Percentiles rank a stretch among this genome's conserved stretches.
phyloP scores from a whole-genome alignment of 1,139 yeast species.

The Pneumocystis canis region DNA sequence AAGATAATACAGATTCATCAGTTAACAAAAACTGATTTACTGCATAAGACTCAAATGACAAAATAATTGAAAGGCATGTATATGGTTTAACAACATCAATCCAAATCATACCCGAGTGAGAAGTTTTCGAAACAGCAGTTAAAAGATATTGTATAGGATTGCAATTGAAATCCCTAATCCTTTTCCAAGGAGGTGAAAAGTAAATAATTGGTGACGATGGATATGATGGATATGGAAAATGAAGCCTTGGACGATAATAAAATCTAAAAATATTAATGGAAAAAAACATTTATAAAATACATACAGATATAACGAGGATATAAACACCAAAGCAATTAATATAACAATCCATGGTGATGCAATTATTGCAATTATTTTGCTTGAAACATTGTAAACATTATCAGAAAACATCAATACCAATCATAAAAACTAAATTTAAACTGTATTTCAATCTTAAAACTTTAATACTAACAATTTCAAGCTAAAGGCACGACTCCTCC shows the following conservation, averaged over 20 bases:
- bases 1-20: not conserved
- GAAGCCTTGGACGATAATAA: conserved; percentile 8
- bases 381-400: not conserved
- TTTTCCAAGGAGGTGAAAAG: conserved; percentile 5
- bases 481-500: no score
- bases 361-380: not conserved
- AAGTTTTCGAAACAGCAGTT: conserved; percentile 1
- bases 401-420: not conserved
- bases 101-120: not conserved
- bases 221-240: conserved; percentile 6
- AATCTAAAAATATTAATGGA: not conserved
- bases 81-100: not conserved
- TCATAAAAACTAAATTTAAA: not conserved
- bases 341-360: not conserved
- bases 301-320: not conserved
- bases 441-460: no score
- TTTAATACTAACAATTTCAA: no score
- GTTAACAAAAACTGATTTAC: not conserved
- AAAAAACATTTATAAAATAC: not conserved
- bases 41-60: not conserved
- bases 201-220: conserved; percentile 6
- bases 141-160: conserved; percentile 4
- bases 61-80: not conserved
- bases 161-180: conserved; percentile 3
- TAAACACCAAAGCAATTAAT: not conserved